Evolutionary conservation across 495 filamentous ascomycete genomes (phyloP), one percentile per base, ranked within the genome.

Genomic region (Xylaria nigripes): DNA sequence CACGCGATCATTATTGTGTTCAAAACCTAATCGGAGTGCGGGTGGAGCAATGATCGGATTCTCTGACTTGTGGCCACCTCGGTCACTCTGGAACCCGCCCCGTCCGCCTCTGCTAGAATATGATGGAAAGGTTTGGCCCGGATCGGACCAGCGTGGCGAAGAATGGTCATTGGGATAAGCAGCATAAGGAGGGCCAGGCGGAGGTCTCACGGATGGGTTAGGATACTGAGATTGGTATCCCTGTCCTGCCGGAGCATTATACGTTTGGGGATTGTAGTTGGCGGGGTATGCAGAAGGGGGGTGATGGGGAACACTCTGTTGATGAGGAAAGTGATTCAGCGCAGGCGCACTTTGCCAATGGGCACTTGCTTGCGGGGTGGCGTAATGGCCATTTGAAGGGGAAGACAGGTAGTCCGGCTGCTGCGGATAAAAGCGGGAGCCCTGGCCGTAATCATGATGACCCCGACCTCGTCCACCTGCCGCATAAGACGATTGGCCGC

Each of bases 251-350:
- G 63, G 61, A 45, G 70, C 63, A 43, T 63, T 62, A 47, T 77
- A 79, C 1, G 69, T 58, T 55, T 76, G 77, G n/a, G 76, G 71
- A 9, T 72, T 73, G 48, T 77, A 81, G 56, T 70, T 78, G 23
- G 76, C 68, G 58, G 77, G 71, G 57, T 80, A 81, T 44, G 70
- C 72, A 46, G 73, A 63, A 19, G 74, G 63, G 41, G 69, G 67
- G 18, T 76, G 60, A 30, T 74, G 69, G 25, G 71, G 62, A 44
- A 60, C 50, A 41, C 47, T 61, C 25, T 65, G 63, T 45, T 72
- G 71, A 34, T 66, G 69, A 54, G 60, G 56, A 15, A 61, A 55
- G 19, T 65, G 58, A 43, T 48, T 43, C 32, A 55, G 34, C 21
- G 65, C 62, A 50, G 67, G 55, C 49, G 64, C 45, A 48, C 44